A percentile compares a stretch with the other conserved stretches of the same genome.
phyloP scores from a whole-genome alignment of 2,329 filamentous ascomycete species.

The Fusarium algeriense region DNA sequence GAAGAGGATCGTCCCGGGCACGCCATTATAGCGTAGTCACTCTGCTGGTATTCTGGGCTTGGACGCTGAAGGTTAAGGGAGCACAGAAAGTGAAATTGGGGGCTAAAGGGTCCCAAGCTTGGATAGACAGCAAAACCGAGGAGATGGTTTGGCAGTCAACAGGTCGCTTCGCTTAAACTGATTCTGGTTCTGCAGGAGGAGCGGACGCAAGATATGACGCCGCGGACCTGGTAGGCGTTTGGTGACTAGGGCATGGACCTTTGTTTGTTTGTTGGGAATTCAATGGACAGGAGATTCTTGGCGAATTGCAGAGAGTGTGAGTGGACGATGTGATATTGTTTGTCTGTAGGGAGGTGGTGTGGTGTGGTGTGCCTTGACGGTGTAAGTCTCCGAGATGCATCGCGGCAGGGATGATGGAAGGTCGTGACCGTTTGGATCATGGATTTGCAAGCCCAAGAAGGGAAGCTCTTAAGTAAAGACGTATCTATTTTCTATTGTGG shows the following conservation, averaged over 20 bases:
- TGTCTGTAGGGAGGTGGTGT: slow-evolving; percentile 20
- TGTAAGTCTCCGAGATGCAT: background rate
- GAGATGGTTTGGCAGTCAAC: slow-evolving; percentile 32
- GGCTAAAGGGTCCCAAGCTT: slow-evolving; percentile 19
- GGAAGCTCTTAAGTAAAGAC: background rate
- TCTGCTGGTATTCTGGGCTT: slow-evolving; percentile 28
- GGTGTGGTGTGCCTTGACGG: background rate
- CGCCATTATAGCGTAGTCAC: slow-evolving; percentile 41
- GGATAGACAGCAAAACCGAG: slow-evolving; percentile 25
- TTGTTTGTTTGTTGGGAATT: slow-evolving; percentile 12
- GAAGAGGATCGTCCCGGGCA: slow-evolving; percentile 40
- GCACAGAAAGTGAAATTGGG: slow-evolving; percentile 4
- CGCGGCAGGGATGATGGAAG: slow-evolving; percentile 7
- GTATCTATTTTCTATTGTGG: slow-evolving; percentile 21
- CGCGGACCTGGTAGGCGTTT: slow-evolving; percentile 7
- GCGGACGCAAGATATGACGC: slow-evolving; percentile 27
- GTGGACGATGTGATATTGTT: slow-evolving; percentile 14
- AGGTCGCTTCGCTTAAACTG: slow-evolving; percentile 18
- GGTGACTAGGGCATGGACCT: slow-evolving; percentile 15
- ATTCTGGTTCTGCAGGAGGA: slow-evolving; percentile 15
- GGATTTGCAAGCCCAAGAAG: background rate
- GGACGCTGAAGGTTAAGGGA: slow-evolving; percentile 6
- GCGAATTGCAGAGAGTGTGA: background rate
- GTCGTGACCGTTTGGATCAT: slow-evolving; percentile 20
- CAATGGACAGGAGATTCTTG: background rate